Base-by-base conservation (phyloP, 768 basidiomycete genomes). In the Pisolithus orientalis region DNA sequence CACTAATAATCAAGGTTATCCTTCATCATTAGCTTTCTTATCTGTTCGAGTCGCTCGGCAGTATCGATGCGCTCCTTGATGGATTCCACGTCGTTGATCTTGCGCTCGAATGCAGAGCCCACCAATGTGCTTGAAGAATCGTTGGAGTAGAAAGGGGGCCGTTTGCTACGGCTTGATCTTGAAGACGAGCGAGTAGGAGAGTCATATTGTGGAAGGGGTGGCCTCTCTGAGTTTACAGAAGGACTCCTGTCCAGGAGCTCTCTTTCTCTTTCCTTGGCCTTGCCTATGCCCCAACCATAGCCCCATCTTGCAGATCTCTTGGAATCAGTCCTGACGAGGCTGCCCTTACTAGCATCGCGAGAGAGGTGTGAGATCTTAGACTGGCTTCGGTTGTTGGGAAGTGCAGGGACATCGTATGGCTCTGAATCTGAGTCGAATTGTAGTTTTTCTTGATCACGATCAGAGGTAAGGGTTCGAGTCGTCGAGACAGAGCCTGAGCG, bases 1-100 rank as follows among this genome's bases (percentile, higher is more conserved):
- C 61, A 90, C 87, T 90, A 90, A 60, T 83, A 88, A 62, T 89
- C 85, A 50, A 90, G 69, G 46, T 72, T 74, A 50, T 87, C 82
- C 61, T 83, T 85, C 16, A 57, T 48, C 87, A 90, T 88, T 49
- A 81, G 65, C 43, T 76, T 79, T 39, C 87, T 76, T 53, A 90
- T 64, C 32, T 82, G 80, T 5, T 79, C 77, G 40, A 90, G 65
- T 45, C 82, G 72, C 44, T 79, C 78, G 3, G 72, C 67, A 0
- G 87, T 87, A 61, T 89, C 85, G 0, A 76, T 69, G 38, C 66
- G 73, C 53, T 76, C 76, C 48, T 71, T 70, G 39, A 80, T 71
- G 3, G 78, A 74, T 29, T 83, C 84, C 0, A 74, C 69, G 52
- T 88, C 85, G 47, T 77, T 77, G 43, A 85, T 70, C 69, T 90